Conservation (phyloP, 148 eudicot species). For the Vaccinium corymbosum region DNA sequence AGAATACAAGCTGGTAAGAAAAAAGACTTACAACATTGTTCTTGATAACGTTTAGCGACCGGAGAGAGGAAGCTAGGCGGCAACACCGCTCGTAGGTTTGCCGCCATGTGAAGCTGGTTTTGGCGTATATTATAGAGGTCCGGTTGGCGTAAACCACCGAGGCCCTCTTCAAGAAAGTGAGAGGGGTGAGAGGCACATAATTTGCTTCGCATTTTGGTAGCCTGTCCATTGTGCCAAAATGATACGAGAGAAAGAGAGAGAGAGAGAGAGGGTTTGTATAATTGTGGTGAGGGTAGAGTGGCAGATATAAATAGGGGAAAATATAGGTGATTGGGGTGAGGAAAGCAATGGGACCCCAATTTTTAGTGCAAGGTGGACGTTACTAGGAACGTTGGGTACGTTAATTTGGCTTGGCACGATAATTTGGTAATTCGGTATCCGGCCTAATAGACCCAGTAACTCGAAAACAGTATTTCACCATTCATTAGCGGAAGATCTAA, state of each 20-base stretch:
- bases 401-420: too few species aligned
- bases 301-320: neutral
- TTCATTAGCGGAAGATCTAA: too few species aligned
- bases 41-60: constrained; percentile 45
- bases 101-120: constrained; percentile 60
- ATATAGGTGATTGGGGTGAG: neutral
- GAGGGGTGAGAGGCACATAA: constrained; percentile 64
- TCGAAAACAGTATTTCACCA: too few species aligned
- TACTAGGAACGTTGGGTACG: too few species aligned
- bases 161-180: constrained; percentile 73
- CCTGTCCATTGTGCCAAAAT: constrained; percentile 41
- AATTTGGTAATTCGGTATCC: too few species aligned
- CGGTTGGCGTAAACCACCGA: constrained; percentile 55
- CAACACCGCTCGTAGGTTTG: constrained; percentile 76
- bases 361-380: neutral
- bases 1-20: neutral
- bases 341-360: neutral
- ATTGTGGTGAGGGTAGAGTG: neutral
- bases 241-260: neutral
- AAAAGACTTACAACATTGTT: constrained; percentile 60
- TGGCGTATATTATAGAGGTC: constrained; percentile 57
- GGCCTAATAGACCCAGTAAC: too few species aligned
- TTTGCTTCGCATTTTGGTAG: constrained; percentile 65
- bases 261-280: neutral
- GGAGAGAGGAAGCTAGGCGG: constrained; percentile 76